Conservation (phyloP, 169 alveolate species). For the Amoebophrya sp. region DNA sequence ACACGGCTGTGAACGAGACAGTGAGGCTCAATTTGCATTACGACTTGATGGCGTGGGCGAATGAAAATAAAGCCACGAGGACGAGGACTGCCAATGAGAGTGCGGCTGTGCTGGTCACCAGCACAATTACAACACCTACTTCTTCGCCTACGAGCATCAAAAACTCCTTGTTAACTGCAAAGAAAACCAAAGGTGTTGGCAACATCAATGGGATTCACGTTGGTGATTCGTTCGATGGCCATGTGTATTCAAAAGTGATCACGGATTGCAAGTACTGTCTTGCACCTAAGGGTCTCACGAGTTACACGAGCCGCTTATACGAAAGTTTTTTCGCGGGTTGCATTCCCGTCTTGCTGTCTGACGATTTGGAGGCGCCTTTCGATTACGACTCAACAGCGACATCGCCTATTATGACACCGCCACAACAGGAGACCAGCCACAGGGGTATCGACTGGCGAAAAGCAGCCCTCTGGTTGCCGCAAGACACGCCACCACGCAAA, state of each 20-base stretch:
- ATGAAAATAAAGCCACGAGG: too few species aligned
- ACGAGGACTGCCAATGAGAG: too few species aligned
- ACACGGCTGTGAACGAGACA: constrained; percentile 18
- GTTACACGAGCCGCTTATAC: constrained; percentile 24
- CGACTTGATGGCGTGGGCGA: too few species aligned
- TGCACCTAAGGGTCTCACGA: constrained; percentile 21
- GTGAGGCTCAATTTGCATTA: not conserved
- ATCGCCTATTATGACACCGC: not conserved
- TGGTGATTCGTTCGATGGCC: not conserved
- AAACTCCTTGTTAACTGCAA: too few species aligned
- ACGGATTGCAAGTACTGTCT: not conserved
- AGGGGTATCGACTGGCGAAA: not conserved
- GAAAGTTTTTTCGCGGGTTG: constrained; percentile 30
- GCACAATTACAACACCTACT: too few species aligned
- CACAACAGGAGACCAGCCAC: not conserved
- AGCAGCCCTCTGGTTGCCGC: not conserved
- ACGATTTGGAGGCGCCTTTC: constrained; percentile 23
- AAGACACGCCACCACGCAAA: not conserved
- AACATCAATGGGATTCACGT: not conserved
- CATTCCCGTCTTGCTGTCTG: constrained; percentile 21
- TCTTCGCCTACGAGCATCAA: too few species aligned
- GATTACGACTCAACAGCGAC: not conserved
- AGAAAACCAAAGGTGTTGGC: too few species aligned
- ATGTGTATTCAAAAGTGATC: not conserved
- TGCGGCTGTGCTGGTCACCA: too few species aligned